phyloP scores from a whole-genome alignment of 1,284 basidiomycete species.

The Puccinia triticina region DNA sequence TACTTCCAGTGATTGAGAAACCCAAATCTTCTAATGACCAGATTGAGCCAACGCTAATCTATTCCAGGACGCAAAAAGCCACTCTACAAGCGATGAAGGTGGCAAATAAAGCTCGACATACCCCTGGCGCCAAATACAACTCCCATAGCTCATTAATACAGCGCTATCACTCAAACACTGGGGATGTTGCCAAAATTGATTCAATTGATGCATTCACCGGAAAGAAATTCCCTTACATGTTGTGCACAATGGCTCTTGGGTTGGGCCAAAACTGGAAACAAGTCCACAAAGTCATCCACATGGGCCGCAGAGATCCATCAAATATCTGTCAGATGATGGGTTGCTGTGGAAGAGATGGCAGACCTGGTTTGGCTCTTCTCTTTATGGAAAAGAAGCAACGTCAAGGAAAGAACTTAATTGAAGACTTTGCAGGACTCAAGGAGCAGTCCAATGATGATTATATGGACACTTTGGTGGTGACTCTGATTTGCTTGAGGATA shows the following conservation, averaged over 20 bases:
- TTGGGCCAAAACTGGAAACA: slow-evolving; percentile 31
- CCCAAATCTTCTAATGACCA: background rate
- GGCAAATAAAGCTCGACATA: background rate
- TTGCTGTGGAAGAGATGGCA: background rate
- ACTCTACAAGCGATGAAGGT: background rate
- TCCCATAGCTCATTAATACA: background rate
- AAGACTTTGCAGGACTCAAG: background rate
- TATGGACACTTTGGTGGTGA: slow-evolving; percentile 16
- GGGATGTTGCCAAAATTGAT: background rate
- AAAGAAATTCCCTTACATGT: background rate
- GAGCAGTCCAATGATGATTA: background rate
- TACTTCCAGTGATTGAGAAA: background rate
- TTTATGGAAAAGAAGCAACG: background rate
- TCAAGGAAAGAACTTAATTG: background rate
- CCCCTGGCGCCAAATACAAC: background rate
- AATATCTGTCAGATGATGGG: background rate
- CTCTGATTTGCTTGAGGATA: slow-evolving; percentile 18
- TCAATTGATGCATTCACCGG: background rate
- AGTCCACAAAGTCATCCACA: background rate
- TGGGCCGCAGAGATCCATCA: background rate
- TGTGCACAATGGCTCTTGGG: background rate
- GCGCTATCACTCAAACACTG: slow-evolving; percentile 5
- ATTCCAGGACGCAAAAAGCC: background rate
- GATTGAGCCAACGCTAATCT: background rate
- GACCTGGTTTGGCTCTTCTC: background rate